Conservation (phyloP, 2,329 filamentous ascomycete species). For the Didymella arachidicola region DNA sequence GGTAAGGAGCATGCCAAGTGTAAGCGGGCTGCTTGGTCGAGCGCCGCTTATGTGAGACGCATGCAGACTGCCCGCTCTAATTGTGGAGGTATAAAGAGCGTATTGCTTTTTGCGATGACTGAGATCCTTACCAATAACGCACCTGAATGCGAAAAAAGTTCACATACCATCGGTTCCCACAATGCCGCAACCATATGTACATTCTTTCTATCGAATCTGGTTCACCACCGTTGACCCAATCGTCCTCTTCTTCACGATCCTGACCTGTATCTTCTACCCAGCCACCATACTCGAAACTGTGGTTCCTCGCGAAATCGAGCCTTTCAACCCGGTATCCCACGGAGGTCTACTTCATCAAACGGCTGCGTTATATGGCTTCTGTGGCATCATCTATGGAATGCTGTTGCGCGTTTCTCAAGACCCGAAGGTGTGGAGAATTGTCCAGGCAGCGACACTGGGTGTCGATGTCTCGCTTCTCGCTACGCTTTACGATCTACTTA, state of each 20-base stretch:
- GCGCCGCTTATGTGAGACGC: conserved; percentile 12
- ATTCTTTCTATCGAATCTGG: conserved; percentile 24
- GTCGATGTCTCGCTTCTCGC: conserved; percentile 18
- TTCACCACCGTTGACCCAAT: conserved; percentile 24
- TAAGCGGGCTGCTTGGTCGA: not conserved
- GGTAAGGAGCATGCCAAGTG: conserved; percentile 1
- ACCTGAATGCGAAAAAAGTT: not conserved
- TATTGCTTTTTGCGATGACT: not conserved
- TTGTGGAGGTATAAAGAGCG: not conserved
- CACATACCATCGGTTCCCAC: not conserved
- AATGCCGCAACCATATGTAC: conserved; percentile 20
- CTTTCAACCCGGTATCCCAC: conserved; percentile 8
- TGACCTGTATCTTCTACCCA: conserved; percentile 17
- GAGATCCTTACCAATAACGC: not conserved
- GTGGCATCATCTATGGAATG: conserved; percentile 18
- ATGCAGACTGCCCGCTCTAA: not conserved
- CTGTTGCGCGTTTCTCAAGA: conserved; percentile 16
- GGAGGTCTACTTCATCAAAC: conserved; percentile 17
- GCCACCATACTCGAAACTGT: conserved; percentile 8
- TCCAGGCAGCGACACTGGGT: conserved; percentile 18
- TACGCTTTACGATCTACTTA: conserved; percentile 3
- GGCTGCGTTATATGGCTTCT: conserved; percentile 17
- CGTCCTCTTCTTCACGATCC: conserved; percentile 20
- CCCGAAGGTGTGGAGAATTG: conserved; percentile 22
- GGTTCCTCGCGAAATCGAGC: conserved; percentile 9